These are phyloP conservation scores for Malassezia nana DNA, from an alignment of 1,284 basidiomycete species.

Conservation along the genomic window DNA sequence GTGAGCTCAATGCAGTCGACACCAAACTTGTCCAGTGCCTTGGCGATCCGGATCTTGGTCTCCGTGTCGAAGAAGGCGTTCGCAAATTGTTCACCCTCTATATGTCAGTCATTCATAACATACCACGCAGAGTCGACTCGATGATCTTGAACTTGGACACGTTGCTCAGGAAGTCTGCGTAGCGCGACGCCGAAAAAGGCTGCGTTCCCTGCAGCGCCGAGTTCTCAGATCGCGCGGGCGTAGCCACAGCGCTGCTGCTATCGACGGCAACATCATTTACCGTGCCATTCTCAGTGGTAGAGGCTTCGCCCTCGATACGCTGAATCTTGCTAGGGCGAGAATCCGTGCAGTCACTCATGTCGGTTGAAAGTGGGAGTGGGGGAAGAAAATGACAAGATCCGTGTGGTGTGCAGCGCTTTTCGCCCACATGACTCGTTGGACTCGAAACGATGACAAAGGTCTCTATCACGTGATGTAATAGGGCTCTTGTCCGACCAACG, in stretches of 20 bases:
- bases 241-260: slow-evolving; percentile 15
- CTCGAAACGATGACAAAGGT: neutral
- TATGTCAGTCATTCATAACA: neutral
- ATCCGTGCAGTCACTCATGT: slow-evolving; percentile 35
- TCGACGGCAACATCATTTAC: slow-evolving; percentile 41
- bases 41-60: slow-evolving; percentile 99
- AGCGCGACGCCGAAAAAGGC: slow-evolving; percentile 30
- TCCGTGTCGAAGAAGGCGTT: slow-evolving; percentile 99
- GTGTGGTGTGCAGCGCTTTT: neutral
- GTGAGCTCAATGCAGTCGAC: slow-evolving; percentile 99
- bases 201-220: slow-evolving; percentile 22
- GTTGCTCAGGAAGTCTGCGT: slow-evolving; percentile 45
- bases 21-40: slow-evolving; percentile 57
- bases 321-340: slow-evolving; percentile 22
- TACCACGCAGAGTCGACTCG: slow-evolving; percentile 73
- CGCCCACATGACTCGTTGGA: neutral
- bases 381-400: slow-evolving; percentile 1
- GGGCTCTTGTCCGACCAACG: too few relatives aligned
- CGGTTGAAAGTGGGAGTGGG: neutral
- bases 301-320: slow-evolving; percentile 31
- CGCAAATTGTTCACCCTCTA: slow-evolving; percentile 92
- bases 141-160: slow-evolving; percentile 61
- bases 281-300: slow-evolving; percentile 19
- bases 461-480: neutral
- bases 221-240: slow-evolving; percentile 10